These are phyloP conservation scores for Annulohypoxylon maeteangense DNA, from an alignment of 495 filamentous ascomycete genomes.

Conservation along the genomic window DNA sequence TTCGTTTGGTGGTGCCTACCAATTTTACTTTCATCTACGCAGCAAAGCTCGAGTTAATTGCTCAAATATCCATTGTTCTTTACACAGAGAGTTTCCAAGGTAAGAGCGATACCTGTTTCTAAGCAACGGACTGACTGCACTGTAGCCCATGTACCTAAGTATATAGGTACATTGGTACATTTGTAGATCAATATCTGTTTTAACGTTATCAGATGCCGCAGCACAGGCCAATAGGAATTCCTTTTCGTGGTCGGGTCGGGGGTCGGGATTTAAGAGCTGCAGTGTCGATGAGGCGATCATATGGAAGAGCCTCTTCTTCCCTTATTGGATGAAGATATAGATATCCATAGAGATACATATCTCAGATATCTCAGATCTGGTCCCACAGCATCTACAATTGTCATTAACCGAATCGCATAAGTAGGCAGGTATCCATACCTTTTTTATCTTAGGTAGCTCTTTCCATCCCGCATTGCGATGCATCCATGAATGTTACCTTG, in stretches of 20 bases:
- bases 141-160: not conserved
- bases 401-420: not conserved
- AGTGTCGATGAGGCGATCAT: constrained; percentile 31
- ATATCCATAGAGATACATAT: constrained; percentile 12
- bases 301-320: constrained; percentile 19
- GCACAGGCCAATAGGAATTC: constrained; percentile 29
- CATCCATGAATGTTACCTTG: not conserved
- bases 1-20: not conserved
- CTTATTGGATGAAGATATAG: not conserved
- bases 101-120: not conserved
- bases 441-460: not conserved
- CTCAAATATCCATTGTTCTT: not conserved
- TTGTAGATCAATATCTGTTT: constrained; percentile 24
- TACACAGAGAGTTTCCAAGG: not conserved
- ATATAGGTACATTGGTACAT: not conserved
- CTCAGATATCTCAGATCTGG: constrained; percentile 23
- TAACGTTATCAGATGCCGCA: constrained; percentile 46
- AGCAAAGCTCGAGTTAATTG: not conserved
- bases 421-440: not conserved
- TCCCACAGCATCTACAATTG: not conserved
- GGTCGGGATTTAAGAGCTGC: constrained; percentile 33
- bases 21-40: not conserved
- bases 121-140: not conserved
- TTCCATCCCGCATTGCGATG: not conserved
- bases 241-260: constrained; percentile 31